Conservation (phyloP, 2,329 filamentous ascomycete species). For the Orbilia oligospora region DNA sequence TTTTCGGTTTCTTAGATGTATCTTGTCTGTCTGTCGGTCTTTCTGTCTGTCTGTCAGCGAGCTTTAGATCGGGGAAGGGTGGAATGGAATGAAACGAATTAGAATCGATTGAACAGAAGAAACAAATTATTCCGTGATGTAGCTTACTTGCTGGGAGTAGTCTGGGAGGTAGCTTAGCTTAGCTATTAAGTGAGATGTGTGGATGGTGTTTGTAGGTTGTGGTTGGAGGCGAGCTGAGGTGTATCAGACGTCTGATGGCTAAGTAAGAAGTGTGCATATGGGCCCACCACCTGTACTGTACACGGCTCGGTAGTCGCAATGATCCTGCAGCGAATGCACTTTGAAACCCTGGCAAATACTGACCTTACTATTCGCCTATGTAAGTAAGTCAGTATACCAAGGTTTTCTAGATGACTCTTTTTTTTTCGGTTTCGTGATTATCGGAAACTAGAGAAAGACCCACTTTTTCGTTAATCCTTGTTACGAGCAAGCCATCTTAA, state of each 20-base stretch:
- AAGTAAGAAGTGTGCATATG: too few species aligned
- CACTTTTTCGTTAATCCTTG: conserved; percentile 15
- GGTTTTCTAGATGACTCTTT: conserved; percentile 1
- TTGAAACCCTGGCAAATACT: not conserved
- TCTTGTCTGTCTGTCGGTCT: conserved; percentile 20
- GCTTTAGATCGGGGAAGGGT: not conserved
- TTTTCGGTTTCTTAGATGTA: conserved; percentile 27
- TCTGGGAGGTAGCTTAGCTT: too few species aligned
- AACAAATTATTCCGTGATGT: too few species aligned
- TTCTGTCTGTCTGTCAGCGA: not conserved
- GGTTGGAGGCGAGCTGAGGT: too few species aligned
- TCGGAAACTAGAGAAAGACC: not conserved
- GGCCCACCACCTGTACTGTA: too few species aligned
- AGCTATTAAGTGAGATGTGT: too few species aligned
- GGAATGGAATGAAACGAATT: not conserved
- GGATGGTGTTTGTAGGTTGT: too few species aligned
- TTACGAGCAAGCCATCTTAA: not conserved
- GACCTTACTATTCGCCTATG: not conserved
- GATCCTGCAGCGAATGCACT: not conserved
- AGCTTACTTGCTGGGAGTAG: too few species aligned
- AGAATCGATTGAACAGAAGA: too few species aligned
- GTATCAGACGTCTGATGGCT: too few species aligned
- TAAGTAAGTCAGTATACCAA: too few species aligned
- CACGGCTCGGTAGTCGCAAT: too few species aligned
- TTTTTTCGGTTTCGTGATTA: not conserved